A percentile compares a stretch with the other conserved stretches of the same genome.
phyloP scores from a whole-genome alignment of 2,329 filamentous ascomycete species.

The Proliferodiscus dingleyae region DNA sequence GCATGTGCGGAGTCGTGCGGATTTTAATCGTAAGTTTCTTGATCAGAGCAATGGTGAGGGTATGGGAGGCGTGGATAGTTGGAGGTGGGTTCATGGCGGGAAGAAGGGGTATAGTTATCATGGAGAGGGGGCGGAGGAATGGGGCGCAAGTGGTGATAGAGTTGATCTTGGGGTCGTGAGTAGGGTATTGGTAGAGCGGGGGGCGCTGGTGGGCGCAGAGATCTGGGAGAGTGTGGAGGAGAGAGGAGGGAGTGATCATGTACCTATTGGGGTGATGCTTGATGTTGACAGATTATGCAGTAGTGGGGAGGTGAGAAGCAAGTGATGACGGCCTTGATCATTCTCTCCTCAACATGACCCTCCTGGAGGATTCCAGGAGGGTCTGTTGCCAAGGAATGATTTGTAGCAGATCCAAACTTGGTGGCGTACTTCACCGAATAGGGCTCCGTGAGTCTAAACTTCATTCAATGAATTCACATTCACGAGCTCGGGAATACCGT shows the following conservation, averaged over 20 bases:
- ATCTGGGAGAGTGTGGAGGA: constrained; percentile 38
- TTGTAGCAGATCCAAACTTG: no score
- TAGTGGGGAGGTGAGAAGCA: neutral
- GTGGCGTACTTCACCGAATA: no score
- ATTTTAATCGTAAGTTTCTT: constrained; percentile 45
- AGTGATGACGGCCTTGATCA: no score
- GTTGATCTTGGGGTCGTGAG: constrained; percentile 48
- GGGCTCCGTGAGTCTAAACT: no score
- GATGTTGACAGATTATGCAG: neutral
- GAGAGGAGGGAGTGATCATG: constrained; percentile 49
- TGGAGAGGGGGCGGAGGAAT: constrained; percentile 35
- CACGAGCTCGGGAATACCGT: no score
- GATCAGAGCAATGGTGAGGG: constrained; percentile 24
- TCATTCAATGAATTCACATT: no score
- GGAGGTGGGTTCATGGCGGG: constrained; percentile 39
- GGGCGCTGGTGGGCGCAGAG: constrained; percentile 23
- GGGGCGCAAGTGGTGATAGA: constrained; percentile 48
- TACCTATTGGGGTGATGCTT: constrained; percentile 42
- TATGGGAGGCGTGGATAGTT: constrained; percentile 41
- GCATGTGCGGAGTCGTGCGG: constrained; percentile 45
- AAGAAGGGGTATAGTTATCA: constrained; percentile 46
- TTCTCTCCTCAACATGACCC: no score
- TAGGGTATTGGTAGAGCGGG: constrained; percentile 27
- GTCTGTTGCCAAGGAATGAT: no score
- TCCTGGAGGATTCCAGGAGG: no score